A percentile compares a stretch with the other conserved stretches of the same genome.
phyloP scores from a whole-genome alignment of 306 rosid species.

The Aeschynomene evenia region DNA sequence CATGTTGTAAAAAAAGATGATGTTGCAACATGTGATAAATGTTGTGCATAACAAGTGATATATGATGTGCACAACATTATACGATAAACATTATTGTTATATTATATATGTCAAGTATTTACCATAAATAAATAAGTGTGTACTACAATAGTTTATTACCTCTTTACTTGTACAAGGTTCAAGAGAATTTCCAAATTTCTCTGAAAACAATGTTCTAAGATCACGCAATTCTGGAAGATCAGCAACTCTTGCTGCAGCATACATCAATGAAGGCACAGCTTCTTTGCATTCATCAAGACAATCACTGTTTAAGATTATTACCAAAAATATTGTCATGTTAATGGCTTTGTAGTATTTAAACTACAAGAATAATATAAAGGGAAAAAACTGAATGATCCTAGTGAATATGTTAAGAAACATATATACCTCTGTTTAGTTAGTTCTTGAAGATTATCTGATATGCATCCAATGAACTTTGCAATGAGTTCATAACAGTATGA shows the following conservation, averaged over 20 bases:
- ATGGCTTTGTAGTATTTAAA: constrained; percentile 13
- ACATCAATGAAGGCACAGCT: constrained; percentile 66
- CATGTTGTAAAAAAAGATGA: no score
- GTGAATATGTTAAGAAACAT: constrained; percentile 1
- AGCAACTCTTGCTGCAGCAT: constrained; percentile 69
- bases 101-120: no score
- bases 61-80: no score
- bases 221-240: constrained; percentile 79
- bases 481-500: constrained; percentile 51
- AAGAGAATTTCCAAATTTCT: constrained; percentile 59
- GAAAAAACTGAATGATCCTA: neutral
- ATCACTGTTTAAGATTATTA: constrained; percentile 44
- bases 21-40: no score
- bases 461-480: constrained; percentile 49
- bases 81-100: no score
- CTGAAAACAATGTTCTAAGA: constrained; percentile 53
- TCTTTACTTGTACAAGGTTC: constrained; percentile 51
- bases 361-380: neutral
- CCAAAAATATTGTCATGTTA: neutral
- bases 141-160: no score
- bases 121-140: no score
- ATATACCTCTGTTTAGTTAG: constrained; percentile 65
- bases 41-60: no score
- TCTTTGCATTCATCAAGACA: constrained; percentile 95
- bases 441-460: constrained; percentile 51